Conservation (phyloP, 2,329 filamentous ascomycete genomes). For the Penicillium freii region DNA sequence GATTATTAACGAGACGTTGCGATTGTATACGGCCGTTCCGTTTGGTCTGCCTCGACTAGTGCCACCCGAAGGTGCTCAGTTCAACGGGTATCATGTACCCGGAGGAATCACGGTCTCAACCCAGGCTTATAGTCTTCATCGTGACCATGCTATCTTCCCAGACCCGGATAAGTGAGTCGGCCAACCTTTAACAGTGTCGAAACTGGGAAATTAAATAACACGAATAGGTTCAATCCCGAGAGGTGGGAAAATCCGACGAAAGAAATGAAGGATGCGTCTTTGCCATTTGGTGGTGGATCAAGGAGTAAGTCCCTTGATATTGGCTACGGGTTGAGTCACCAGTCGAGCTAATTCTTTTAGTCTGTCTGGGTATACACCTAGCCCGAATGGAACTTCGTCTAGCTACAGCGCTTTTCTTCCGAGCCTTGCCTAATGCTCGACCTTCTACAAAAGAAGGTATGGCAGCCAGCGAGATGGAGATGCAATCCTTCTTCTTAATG, state of each 20-base stretch:
- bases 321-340: neutral
- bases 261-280: slow-evolving; percentile 57
- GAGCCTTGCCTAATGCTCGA: slow-evolving; percentile 26
- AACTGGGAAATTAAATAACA: slow-evolving; percentile 36
- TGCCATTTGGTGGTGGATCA: slow-evolving; percentile 67
- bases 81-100: slow-evolving; percentile 48
- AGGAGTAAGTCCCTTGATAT: slow-evolving; percentile 42
- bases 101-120: slow-evolving; percentile 54
- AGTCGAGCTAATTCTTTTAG: slow-evolving; percentile 14
- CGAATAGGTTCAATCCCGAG: slow-evolving; percentile 24
- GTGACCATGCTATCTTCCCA: slow-evolving; percentile 51
- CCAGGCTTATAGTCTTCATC: slow-evolving; percentile 56
- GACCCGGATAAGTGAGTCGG: slow-evolving; percentile 51
- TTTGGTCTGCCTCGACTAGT: slow-evolving; percentile 40
- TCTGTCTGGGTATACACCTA: slow-evolving; percentile 68
- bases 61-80: slow-evolving; percentile 39
- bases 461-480: slow-evolving; percentile 42
- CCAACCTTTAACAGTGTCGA: no score
- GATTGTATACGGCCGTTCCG: slow-evolving; percentile 41
- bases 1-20: slow-evolving; percentile 36
- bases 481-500: slow-evolving; percentile 48
- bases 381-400: slow-evolving; percentile 59
- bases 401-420: slow-evolving; percentile 53
- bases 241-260: slow-evolving; percentile 28
- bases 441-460: slow-evolving; percentile 25